phyloP scores from a whole-genome alignment of 805 yeast species.

The Saturnispora hagleri region DNA sequence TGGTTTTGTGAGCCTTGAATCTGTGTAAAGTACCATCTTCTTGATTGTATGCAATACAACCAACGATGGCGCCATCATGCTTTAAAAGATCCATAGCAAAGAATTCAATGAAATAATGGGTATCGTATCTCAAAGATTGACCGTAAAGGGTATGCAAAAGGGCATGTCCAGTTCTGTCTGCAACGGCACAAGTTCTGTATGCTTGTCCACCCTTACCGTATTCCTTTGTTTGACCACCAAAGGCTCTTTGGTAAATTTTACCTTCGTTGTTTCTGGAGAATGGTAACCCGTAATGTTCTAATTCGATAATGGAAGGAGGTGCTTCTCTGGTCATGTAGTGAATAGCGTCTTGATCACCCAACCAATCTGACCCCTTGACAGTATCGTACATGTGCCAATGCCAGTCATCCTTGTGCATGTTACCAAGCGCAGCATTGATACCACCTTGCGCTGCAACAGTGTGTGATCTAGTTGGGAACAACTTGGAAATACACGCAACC shows the following conservation, averaged over 20 bases:
- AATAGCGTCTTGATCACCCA: slow-evolving; percentile 98
- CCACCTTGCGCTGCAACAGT: slow-evolving; percentile 99
- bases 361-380: slow-evolving; percentile 98
- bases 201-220: slow-evolving; percentile 99
- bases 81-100: slow-evolving; percentile 90
- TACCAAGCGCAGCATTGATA: slow-evolving; percentile 96
- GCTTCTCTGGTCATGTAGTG: slow-evolving; percentile 99
- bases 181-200: slow-evolving; percentile 98
- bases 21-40: slow-evolving; percentile 98
- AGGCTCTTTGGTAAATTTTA: slow-evolving; percentile 95
- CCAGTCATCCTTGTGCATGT: slow-evolving; percentile 98
- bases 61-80: slow-evolving; percentile 93
- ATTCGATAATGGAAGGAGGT: slow-evolving; percentile 87
- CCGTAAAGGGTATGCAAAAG: slow-evolving; percentile 92
- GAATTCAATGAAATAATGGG: slow-evolving; percentile 96
- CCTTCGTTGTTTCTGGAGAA: slow-evolving; percentile 96
- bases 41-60: slow-evolving; percentile 95
- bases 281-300: slow-evolving; percentile 98
- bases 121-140: slow-evolving; percentile 92
- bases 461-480: slow-evolving; percentile 97
- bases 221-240: slow-evolving; percentile 95
- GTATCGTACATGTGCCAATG: slow-evolving; percentile 99
- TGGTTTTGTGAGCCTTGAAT: slow-evolving; percentile 93
- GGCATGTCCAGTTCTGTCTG: slow-evolving; percentile 98
- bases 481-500: slow-evolving; percentile 94